Base-by-base conservation (phyloP, 2,329 filamentous ascomycete species). In the Akanthomyces lecanii region DNA sequence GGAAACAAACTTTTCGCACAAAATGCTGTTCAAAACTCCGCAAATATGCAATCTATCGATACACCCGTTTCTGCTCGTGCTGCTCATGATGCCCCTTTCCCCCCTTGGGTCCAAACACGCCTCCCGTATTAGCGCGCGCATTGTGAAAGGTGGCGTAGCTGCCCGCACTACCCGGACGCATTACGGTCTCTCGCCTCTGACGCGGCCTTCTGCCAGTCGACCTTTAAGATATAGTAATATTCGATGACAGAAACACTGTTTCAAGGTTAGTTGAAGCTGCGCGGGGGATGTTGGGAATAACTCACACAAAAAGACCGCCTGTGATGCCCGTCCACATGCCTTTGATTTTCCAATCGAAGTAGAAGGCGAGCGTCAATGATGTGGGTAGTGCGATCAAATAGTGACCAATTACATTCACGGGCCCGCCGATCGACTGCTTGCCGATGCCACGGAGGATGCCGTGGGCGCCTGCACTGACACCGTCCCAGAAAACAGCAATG, bases 401-500 rank as follows among this genome's bases (percentile, higher is more conserved):
- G 77, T 97, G 97, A 23, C 89, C 88, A 55, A 92, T 85, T 2
- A 98, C 77, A 70, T 95, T 96, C 5, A 93, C 88, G 69, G 94
- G 97, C 0, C 94, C 93, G 11, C 94, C 94, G 63, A 98, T 87
- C 66, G 92, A 88, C 75, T 98, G 94, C 63, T 90, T 86, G 3
- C 95, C 95, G 18, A 97, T 84, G 18, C 94, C 94, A 44, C 95
- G 85, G 33, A 98, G 82, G 42, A 97, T 82, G 36, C 93, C 94
- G 70, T 95, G 93, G 62, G 90, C 92, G 45, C 89, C 89, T 3
- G 90, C 85, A 0, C 90, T 87, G 18, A 96, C 73, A 1, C 90
- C 88, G 74, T 99, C 94, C 69, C 96, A 93, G 25, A 97, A 82
- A 73, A 97, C 92, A 81, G 97, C 96, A 1, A 91, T 84, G 0